Evolutionary conservation across 2,329 filamentous ascomycete genomes (phyloP).

Genomic region (Alternaria rosae): DNA sequence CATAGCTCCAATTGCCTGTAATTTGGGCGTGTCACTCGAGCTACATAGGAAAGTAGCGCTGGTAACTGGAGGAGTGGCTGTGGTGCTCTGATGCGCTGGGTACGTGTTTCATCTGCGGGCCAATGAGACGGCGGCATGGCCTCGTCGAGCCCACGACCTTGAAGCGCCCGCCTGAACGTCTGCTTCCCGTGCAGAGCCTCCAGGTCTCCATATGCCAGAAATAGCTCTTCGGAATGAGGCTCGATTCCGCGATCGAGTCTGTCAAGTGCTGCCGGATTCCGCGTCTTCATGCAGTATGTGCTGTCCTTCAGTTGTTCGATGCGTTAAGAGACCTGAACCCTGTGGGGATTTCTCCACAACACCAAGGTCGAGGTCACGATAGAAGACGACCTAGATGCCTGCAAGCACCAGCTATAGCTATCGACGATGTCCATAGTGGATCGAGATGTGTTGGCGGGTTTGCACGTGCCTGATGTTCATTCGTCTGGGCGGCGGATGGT

Average conservation of each 20-base stretch:
- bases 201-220: slow-evolving; percentile 15
- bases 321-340: neutral
- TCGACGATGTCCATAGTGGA: slow-evolving; percentile 2
- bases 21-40: slow-evolving; percentile 33
- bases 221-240: slow-evolving; percentile 3
- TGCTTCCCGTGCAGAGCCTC: slow-evolving; percentile 12
- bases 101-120: slow-evolving; percentile 36
- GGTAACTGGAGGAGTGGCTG: slow-evolving; percentile 42
- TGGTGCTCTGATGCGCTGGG: slow-evolving; percentile 24
- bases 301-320: neutral
- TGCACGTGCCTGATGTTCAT: slow-evolving; percentile 26
- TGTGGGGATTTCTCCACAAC: neutral
- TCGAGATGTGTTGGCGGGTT: slow-evolving; percentile 7
- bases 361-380: neutral
- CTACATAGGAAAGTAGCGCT: slow-evolving; percentile 19
- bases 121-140: slow-evolving; percentile 31
- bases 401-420: neutral
- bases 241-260: slow-evolving; percentile 2
- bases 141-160: slow-evolving; percentile 8
- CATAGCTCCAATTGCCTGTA: slow-evolving; percentile 32
- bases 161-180: slow-evolving; percentile 33
- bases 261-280: slow-evolving; percentile 1
- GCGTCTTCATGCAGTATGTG: neutral
- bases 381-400: neutral
- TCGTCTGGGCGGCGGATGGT: slow-evolving; percentile 22